These are phyloP conservation scores for Glarea lozoyensis DNA, from an alignment of 495 filamentous ascomycete genomes.

Conservation along the genomic window DNA sequence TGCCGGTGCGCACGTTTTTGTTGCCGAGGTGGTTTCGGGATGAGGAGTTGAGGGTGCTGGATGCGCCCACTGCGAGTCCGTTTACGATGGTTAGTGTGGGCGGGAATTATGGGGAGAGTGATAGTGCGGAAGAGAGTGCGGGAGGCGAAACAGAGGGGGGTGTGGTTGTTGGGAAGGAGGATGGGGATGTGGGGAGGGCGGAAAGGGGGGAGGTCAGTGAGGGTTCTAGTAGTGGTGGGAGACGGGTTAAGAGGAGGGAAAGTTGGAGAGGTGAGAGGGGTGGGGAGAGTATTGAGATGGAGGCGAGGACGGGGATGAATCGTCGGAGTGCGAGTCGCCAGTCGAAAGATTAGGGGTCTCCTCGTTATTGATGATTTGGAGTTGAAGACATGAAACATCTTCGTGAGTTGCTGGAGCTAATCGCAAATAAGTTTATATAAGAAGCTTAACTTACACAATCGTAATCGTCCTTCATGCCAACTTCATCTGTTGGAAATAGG, in stretches of 20 bases:
- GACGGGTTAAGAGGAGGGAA: slow-evolving; percentile 13
- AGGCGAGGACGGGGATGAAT: slow-evolving; percentile 8
- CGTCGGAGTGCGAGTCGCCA: slow-evolving; percentile 19
- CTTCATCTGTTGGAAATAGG: too few species aligned
- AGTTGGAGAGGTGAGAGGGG: slow-evolving; percentile 12
- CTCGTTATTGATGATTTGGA: too few species aligned
- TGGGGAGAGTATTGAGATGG: slow-evolving; percentile 11
- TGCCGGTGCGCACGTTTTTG: slow-evolving; percentile 68
- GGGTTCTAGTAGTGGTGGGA: background rate
- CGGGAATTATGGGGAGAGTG: slow-evolving; percentile 49
- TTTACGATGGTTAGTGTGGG: slow-evolving; percentile 84
- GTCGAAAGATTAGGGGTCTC: slow-evolving; percentile 4
- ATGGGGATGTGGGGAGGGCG: slow-evolving; percentile 24
- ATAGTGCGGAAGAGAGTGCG: slow-evolving; percentile 10
- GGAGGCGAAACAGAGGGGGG: background rate
- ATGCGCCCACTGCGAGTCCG: slow-evolving; percentile 71
- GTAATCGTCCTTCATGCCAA: too few species aligned
- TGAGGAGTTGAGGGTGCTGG: slow-evolving; percentile 62
- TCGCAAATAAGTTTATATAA: too few species aligned
- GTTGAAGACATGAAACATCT: too few species aligned
- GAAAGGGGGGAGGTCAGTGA: slow-evolving; percentile 29
- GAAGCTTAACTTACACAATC: too few species aligned
- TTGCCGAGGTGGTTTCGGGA: slow-evolving; percentile 60
- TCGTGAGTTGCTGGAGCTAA: too few species aligned
- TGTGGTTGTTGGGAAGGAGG: slow-evolving; percentile 10